A percentile compares a stretch with the other conserved stretches of the same genome.
These are phyloP conservation scores for Petrea volubilis DNA, from an alignment of 257 asterid species.

Conservation along the genomic window DNA sequence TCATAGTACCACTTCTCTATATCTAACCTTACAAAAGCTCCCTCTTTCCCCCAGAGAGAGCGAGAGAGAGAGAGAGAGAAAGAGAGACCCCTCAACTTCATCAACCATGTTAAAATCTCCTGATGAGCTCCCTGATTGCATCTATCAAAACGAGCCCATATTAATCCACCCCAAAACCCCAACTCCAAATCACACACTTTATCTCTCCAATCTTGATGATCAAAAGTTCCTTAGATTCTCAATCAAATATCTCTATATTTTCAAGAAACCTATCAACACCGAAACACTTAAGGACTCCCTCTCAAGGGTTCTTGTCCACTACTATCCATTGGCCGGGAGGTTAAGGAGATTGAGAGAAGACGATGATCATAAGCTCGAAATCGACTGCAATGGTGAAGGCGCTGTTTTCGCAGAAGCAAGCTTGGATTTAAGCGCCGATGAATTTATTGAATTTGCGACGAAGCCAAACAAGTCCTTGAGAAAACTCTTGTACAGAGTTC, in stretches of 20 bases:
- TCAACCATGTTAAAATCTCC: conserved; percentile 39
- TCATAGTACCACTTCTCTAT: background rate
- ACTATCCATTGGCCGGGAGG: conserved; percentile 87
- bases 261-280: conserved; percentile 34
- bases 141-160: conserved; percentile 39
- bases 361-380: conserved; percentile 61
- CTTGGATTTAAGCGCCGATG: conserved; percentile 55
- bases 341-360: conserved; percentile 37
- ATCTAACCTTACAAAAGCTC: background rate
- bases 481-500: conserved; percentile 62
- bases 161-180: conserved; percentile 47
- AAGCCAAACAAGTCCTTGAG: conserved; percentile 66
- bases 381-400: conserved; percentile 85
- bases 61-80: too few relatives aligned
- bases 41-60: too few relatives aligned
- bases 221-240: conserved; percentile 77
- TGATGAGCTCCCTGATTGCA: conserved; percentile 67
- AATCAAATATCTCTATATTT: conserved; percentile 66
- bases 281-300: conserved; percentile 55
- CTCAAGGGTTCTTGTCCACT: conserved; percentile 58
- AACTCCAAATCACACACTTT: conserved; percentile 56
- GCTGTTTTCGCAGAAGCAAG: conserved; percentile 75
- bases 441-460: conserved; percentile 40
- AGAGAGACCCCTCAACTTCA: too few relatives aligned
- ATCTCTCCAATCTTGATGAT: conserved; percentile 83